Evolutionary conservation across 768 basidiomycete species (phyloP).

Genomic region (Boletellus ananas): DNA sequence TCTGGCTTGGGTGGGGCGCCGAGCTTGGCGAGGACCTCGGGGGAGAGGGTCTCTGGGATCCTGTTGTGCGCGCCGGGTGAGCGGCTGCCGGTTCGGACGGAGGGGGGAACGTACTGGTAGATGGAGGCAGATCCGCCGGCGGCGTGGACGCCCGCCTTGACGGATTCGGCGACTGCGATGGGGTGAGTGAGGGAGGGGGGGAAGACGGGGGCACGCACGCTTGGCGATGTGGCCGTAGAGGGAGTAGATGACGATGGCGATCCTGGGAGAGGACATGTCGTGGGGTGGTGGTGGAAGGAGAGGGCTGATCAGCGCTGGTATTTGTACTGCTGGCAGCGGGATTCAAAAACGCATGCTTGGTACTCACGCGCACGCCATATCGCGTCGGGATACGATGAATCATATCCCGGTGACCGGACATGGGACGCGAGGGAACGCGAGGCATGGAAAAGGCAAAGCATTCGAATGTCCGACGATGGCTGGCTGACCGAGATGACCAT

Average conservation of each 20-base stretch:
- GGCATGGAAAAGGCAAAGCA: no score
- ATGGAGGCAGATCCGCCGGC: slow-evolving; percentile 52
- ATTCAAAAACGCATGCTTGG: slow-evolving; percentile 3
- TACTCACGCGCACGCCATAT: slow-evolving; percentile 20
- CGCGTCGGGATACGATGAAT: no score
- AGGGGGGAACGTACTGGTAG: slow-evolving; percentile 46
- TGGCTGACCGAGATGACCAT: no score
- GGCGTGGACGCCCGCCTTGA: slow-evolving; percentile 40
- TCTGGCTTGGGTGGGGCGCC: slow-evolving; percentile 63
- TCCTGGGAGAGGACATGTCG: slow-evolving; percentile 44
- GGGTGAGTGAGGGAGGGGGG: no score
- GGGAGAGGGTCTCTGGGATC: slow-evolving; percentile 73
- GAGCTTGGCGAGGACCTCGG: slow-evolving; percentile 64
- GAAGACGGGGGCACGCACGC: slow-evolving; percentile 41
- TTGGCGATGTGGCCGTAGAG: slow-evolving; percentile 72
- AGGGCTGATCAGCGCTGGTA: slow-evolving; percentile 3
- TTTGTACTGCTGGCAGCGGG: slow-evolving; percentile 14
- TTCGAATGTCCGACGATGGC: no score
- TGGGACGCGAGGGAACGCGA: neutral
- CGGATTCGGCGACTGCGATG: slow-evolving; percentile 60
- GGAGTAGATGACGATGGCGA: slow-evolving; percentile 73
- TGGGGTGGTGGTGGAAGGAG: neutral
- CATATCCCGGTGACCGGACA: neutral
- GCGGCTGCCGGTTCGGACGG: neutral
- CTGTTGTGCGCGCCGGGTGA: slow-evolving; percentile 31